Percentiles rank a stretch among this genome's conserved stretches.
Conservation (phyloP, 768 basidiomycete genomes). For the Phanerochaete carnosa region DNA sequence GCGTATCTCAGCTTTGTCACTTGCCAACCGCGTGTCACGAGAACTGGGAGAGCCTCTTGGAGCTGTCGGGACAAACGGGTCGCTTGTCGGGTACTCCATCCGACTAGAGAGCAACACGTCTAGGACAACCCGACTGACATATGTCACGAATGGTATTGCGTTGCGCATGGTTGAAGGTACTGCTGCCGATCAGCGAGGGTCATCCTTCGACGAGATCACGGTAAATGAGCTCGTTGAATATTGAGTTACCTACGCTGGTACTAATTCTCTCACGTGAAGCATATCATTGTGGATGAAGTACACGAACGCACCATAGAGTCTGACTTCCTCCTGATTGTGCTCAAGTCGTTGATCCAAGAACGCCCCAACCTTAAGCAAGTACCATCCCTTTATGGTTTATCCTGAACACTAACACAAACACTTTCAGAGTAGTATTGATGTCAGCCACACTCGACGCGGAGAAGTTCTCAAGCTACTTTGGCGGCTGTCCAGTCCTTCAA, state of each 20-base stretch:
- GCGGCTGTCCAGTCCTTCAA: constrained; percentile 76
- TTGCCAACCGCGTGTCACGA: constrained; percentile 90
- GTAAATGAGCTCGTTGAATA: constrained; percentile 36
- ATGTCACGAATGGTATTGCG: constrained; percentile 93
- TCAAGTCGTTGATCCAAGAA: constrained; percentile 76
- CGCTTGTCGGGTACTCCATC: constrained; percentile 93
- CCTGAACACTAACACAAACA: background rate
- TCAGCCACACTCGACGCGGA: constrained; percentile 93
- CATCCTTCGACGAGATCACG: constrained; percentile 92
- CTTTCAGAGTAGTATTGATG: constrained; percentile 83
- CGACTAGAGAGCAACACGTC: constrained; percentile 86
- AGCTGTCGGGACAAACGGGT: constrained; percentile 69
- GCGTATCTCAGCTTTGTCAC: constrained; percentile 92
- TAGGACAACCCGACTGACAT: constrained; percentile 73
- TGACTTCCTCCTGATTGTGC: constrained; percentile 92
- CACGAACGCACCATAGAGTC: constrained; percentile 98
- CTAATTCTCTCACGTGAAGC: constrained; percentile 40
- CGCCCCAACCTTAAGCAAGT: constrained; percentile 81
- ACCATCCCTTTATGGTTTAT: background rate
- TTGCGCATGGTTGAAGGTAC: constrained; percentile 95
- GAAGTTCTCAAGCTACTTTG: constrained; percentile 86
- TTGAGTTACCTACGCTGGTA: constrained; percentile 4
- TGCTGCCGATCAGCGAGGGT: constrained; percentile 64
- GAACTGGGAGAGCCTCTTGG: constrained; percentile 87
- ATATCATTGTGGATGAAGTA: constrained; percentile 95